phyloP scores from a whole-genome alignment of 192 early-diverging fungal species.

The Neocallimastix lanati region DNA sequence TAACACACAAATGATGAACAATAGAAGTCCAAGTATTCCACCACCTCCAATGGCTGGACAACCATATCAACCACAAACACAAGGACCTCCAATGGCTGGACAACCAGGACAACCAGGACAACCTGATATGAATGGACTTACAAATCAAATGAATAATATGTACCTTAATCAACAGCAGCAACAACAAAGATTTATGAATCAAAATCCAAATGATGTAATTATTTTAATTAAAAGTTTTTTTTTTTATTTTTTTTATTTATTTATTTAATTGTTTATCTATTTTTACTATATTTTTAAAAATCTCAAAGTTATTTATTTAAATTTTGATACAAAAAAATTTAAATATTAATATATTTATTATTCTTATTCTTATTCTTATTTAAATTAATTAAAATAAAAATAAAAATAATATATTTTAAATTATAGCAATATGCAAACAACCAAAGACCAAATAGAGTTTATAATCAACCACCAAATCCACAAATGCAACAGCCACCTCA shows the following conservation, averaged over 20 bases:
- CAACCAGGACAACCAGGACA: background rate
- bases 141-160: background rate
- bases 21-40: background rate
- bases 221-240: background rate
- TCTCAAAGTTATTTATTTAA: too few relatives aligned
- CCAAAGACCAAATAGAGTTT: background rate
- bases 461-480: background rate
- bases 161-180: background rate
- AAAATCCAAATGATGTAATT: background rate
- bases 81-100: background rate
- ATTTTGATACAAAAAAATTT: too few relatives aligned
- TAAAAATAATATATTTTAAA: too few relatives aligned
- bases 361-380: too few relatives aligned
- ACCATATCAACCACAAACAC: conserved; percentile 1
- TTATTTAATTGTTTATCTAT: too few relatives aligned
- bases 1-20: background rate
- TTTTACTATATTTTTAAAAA: too few relatives aligned
- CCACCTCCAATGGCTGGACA: conserved; percentile 1
- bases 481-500: background rate
- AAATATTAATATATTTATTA: too few relatives aligned
- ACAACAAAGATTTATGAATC: background rate
- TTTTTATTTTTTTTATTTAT: conserved; percentile 5
- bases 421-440: too few relatives aligned
- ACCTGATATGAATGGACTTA: background rate
- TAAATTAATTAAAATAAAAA: too few relatives aligned